A percentile compares a stretch with the other conserved stretches of the same genome.
Evolutionary conservation across 805 yeast genomes (phyloP).

Genomic region (Pichia membranifaciens): DNA sequence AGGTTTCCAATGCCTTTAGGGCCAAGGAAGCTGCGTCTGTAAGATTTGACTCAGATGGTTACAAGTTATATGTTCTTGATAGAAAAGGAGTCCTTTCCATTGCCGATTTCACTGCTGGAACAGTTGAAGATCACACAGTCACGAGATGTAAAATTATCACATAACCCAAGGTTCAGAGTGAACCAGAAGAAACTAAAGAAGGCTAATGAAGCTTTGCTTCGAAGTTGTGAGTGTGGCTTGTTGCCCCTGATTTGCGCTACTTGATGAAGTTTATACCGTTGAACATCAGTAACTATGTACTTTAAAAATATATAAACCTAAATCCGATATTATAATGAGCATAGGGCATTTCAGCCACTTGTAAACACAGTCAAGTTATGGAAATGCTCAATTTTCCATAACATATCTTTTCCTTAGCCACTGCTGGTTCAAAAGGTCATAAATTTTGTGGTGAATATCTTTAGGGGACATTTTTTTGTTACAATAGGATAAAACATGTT

Average conservation of each 20-base stretch:
- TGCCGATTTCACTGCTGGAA: slow-evolving; percentile 84
- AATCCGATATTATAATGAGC: background rate
- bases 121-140: slow-evolving; percentile 63
- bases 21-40: slow-evolving; percentile 74
- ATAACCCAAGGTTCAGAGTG: slow-evolving; percentile 9
- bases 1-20: slow-evolving; percentile 69
- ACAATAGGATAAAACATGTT: background rate
- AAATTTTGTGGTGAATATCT: slow-evolving; percentile 27
- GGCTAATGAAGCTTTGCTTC: too few species aligned
- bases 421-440: slow-evolving; percentile 26
- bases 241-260: too few species aligned
- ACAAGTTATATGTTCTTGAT: slow-evolving; percentile 68
- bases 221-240: too few species aligned
- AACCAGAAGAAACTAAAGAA: too few species aligned
- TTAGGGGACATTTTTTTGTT: slow-evolving; percentile 2
- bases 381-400: slow-evolving; percentile 2
- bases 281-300: too few species aligned
- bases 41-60: slow-evolving; percentile 74
- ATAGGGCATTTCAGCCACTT: too few species aligned
- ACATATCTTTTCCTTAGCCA: slow-evolving; percentile 8
- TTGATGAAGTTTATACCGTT: too few species aligned
- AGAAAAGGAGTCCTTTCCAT: slow-evolving; percentile 74
- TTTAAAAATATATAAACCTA: background rate
- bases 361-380: background rate
- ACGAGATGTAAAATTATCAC: slow-evolving; percentile 58